These are phyloP conservation scores for Sugiyamaella sp. DNA, from an alignment of 1,139 yeast species.

Conservation along the genomic window DNA sequence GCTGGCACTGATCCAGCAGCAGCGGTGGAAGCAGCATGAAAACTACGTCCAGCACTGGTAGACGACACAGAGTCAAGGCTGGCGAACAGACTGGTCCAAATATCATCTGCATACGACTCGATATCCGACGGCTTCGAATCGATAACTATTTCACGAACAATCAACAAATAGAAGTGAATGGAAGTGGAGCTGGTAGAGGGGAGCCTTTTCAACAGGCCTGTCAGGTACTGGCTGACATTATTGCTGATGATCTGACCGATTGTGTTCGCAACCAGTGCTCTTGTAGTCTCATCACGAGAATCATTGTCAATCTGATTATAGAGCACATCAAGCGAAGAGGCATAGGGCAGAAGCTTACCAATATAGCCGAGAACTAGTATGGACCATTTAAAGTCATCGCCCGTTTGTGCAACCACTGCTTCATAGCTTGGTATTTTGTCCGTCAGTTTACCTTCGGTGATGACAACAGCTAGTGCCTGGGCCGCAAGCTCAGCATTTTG, in stretches of 20 bases:
- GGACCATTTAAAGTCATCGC: conserved; percentile 23
- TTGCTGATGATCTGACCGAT: conserved; percentile 54
- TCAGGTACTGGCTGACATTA: conserved; percentile 45
- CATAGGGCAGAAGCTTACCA: conserved; percentile 43
- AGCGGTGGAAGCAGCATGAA: conserved; percentile 8
- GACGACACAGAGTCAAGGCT: conserved; percentile 24
- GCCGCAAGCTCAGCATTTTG: conserved; percentile 22
- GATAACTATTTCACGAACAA: conserved; percentile 47
- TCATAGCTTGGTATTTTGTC: conserved; percentile 12
- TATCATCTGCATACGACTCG: conserved; percentile 23
- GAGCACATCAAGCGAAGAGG: conserved; percentile 42
- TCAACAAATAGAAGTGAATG: conserved; percentile 39
- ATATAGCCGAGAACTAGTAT: conserved; percentile 49
- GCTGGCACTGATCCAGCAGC: conserved; percentile 21
- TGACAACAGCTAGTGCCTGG: conserved; percentile 24
- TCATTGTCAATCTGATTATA: conserved; percentile 30
- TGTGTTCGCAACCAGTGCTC: conserved; percentile 55
- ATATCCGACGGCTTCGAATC: conserved; percentile 20
- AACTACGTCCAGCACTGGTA: not conserved
- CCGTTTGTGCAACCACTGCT: conserved; percentile 7
- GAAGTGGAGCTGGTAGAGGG: conserved; percentile 24
- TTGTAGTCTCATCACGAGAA: conserved; percentile 46
- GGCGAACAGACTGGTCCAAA: conserved; percentile 38
- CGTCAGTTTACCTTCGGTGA: conserved; percentile 16
- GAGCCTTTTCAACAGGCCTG: conserved; percentile 42